Percentiles rank a stretch among this genome's conserved stretches.
Conservation (phyloP, 257 asterid species). For the Forsythia viridissima region DNA sequence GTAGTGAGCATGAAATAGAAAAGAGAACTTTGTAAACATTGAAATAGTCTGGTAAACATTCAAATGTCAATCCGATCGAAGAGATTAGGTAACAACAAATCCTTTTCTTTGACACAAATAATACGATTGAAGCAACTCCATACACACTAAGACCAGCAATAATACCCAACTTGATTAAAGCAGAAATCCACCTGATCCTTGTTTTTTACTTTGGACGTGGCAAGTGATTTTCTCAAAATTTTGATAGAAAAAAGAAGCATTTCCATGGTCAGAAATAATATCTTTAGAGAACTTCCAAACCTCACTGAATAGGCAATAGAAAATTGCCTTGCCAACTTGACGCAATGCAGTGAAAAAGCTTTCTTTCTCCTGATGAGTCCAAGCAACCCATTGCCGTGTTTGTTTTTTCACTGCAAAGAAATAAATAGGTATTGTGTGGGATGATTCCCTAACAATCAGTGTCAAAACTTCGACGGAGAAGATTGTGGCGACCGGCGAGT, state of each 20-base stretch:
- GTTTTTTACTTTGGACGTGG: slow-evolving; percentile 95
- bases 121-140: neutral
- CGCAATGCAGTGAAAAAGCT: slow-evolving; percentile 90
- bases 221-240: slow-evolving; percentile 89
- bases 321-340: slow-evolving; percentile 93
- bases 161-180: neutral
- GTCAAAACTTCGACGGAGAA: too few relatives aligned
- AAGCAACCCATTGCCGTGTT: slow-evolving; percentile 99
- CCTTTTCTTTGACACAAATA: neutral
- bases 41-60: neutral
- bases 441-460: neutral
- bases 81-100: too few relatives aligned
- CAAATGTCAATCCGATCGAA: neutral
- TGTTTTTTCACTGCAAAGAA: slow-evolving; percentile 61
- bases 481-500: too few relatives aligned
- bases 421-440: slow-evolving; percentile 23
- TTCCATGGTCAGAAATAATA: slow-evolving; percentile 22
- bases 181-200: slow-evolving; percentile 77
- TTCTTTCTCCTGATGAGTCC: slow-evolving; percentile 99
- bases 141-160: neutral
- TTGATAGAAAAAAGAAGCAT: slow-evolving; percentile 43
- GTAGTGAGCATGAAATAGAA: neutral
- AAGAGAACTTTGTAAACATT: neutral
- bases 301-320: slow-evolving; percentile 23
- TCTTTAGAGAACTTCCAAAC: slow-evolving; percentile 13